phyloP scores from a whole-genome alignment of 2,329 filamentous ascomycete genomes.

The Exophiala phaeomuriformis region DNA sequence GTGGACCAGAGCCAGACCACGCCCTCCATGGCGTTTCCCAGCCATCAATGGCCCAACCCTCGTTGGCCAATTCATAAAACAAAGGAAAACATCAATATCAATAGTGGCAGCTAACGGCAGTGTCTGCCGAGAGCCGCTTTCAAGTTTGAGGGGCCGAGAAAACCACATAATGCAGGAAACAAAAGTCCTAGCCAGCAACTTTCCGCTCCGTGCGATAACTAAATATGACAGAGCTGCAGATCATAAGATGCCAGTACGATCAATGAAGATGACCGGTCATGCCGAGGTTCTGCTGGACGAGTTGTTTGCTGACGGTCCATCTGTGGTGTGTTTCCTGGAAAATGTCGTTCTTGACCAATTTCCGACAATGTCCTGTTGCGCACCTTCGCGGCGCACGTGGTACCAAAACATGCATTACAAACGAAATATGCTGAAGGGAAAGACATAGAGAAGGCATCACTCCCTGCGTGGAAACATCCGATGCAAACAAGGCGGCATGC shows the following conservation, averaged over 20 bases:
- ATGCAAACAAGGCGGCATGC: no score
- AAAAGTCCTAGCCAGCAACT: conserved; percentile 8
- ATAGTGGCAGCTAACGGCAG: no score
- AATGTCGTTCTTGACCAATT: conserved; percentile 3
- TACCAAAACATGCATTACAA: conserved; percentile 15
- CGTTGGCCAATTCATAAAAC: no score
- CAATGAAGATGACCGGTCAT: conserved; percentile 28
- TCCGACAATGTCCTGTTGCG: conserved; percentile 3
- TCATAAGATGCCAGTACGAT: conserved; percentile 25
- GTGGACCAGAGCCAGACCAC: no score
- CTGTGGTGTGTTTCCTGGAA: conserved; percentile 1
- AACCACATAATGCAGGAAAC: conserved; percentile 4
- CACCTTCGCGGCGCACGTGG: conserved; percentile 2
- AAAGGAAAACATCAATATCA: no score
- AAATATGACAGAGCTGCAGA: conserved; percentile 28
- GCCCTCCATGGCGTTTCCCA: no score
- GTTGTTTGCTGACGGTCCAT: conserved; percentile 9
- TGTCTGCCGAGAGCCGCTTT: no score
- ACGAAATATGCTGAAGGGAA: conserved; percentile 7
- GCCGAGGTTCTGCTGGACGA: conserved; percentile 15
- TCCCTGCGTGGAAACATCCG: not conserved
- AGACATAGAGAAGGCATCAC: not conserved
- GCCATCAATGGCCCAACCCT: no score
- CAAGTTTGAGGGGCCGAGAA: not conserved
- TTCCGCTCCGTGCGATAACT: conserved; percentile 27